Base-by-base conservation (phyloP, 306 rosid species). In the Alnus glutinosa region DNA sequence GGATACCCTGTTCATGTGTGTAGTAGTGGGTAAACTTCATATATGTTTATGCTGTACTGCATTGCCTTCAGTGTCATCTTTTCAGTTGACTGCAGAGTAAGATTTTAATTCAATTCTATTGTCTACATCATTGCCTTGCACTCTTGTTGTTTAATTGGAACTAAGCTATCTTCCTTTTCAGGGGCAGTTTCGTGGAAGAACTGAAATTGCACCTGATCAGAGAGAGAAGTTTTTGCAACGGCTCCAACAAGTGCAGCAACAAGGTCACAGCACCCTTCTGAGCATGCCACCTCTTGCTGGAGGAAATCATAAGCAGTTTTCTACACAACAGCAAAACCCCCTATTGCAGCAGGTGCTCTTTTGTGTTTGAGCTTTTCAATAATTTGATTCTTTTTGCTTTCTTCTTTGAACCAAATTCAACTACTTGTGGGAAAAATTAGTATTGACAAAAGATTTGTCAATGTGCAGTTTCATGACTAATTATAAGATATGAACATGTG, bases 191-290 rank as follows among this genome's bases (percentile, higher is more conserved):
- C 98, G 97, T 73, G 95, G 89, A 83, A 95, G 98, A 89, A 88
- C 98, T 84, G 98, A 95, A 88, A 87, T 92, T 66, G 92, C 97
- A 73, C 98, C 98, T 30, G 98, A 95, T 88, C 97, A 89, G 81
- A 88, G 98, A 83, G 98, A 95, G 87, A 95, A 95, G 59, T 95
- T 87, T 89, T 82, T 95, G 92, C 98, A 95, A 86, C 89, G 90
- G 82, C 90, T 85, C 73, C 98, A 95, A 80, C 98, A 95, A 84
- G 97, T 95, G 81, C 98, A 93, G 89, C 98, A 92, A 83, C 98
- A 94, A 78, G 94, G 96, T 76, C 94, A 89, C 62, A 82, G 87
- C 78, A 89, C 89, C 84, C 88, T 94, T 75, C 98, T 87, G 74
- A 86, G 87, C 76, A 90, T 94, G 93, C 89, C 93, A 30, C 54